These are phyloP conservation scores for Handroanthus guayacan DNA, from an alignment of 257 asterid genomes.

Conservation along the genomic window DNA sequence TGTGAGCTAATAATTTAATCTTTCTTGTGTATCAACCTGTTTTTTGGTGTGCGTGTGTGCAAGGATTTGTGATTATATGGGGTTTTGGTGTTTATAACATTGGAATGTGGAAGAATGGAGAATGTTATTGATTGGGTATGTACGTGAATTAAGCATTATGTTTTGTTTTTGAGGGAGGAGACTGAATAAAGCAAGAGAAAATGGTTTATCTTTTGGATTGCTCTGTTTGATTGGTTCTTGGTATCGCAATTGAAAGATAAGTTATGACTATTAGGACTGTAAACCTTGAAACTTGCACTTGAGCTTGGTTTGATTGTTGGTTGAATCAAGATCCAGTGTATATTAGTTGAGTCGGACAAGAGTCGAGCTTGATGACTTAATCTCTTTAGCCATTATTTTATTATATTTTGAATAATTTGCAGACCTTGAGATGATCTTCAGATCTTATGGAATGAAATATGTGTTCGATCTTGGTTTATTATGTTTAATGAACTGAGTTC, in stretches of 20 bases:
- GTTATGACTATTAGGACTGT: neutral
- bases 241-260: neutral
- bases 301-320: no score
- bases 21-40: constrained; percentile 3
- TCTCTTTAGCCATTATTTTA: no score
- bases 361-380: no score
- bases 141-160: neutral
- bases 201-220: neutral
- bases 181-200: neutral
- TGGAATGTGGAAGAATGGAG: neutral
- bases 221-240: neutral
- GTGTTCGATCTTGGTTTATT: no score
- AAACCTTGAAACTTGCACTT: no score
- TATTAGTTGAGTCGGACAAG: no score
- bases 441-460: no score
- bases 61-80: neutral
- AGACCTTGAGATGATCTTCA: no score
- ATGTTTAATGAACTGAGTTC: no score
- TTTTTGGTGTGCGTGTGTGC: neutral
- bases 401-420: no score
- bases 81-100: neutral
- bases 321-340: no score
- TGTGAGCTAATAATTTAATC: constrained; percentile 47
- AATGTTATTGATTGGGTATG: neutral
- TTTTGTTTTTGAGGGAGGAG: neutral